Percentiles rank a stretch among this genome's conserved stretches.
phyloP scores from a whole-genome alignment of 257 asterid species.

The Plantago ovata region DNA sequence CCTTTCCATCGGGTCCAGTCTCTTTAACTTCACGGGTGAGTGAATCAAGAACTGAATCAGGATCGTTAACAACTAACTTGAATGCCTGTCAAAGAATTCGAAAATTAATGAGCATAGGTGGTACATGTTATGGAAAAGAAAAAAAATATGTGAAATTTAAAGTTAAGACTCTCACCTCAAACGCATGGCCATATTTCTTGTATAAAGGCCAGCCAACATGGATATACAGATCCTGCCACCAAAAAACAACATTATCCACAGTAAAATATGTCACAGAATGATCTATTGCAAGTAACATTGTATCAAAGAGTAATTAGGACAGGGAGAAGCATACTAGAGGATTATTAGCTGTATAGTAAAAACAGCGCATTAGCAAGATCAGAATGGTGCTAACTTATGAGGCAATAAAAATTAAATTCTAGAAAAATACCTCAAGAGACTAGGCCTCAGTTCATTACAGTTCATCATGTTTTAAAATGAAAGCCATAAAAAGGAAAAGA shows the following conservation, averaged over 20 bases:
- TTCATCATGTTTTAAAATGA: neutral
- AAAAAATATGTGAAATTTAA: neutral
- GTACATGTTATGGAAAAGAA: neutral
- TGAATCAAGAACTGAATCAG: conserved; percentile 75
- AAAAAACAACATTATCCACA: conserved; percentile 4
- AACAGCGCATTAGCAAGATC: neutral
- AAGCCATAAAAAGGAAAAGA: no score
- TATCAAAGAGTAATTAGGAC: neutral
- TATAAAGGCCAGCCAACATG: conserved; percentile 96
- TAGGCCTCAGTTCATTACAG: neutral
- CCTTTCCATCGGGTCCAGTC: conserved; percentile 83
- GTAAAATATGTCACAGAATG: neutral
- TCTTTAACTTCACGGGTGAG: conserved; percentile 95
- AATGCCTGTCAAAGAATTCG: conserved; percentile 57
- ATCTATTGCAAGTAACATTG: neutral
- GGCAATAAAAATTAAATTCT: neutral
- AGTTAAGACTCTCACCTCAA: conserved; percentile 59
- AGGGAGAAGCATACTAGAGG: neutral
- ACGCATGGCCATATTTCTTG: conserved; percentile 92
- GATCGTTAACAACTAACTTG: conserved; percentile 79
- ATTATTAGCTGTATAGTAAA: no score
- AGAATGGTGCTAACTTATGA: neutral
- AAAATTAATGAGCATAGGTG: conserved; percentile 4
- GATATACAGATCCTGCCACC: conserved; percentile 76
- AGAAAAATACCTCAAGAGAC: neutral